Evolutionary conservation across 257 asterid species (phyloP), one percentile per base, ranked within the genome.

Genomic region (Solanum medicagineum): DNA sequence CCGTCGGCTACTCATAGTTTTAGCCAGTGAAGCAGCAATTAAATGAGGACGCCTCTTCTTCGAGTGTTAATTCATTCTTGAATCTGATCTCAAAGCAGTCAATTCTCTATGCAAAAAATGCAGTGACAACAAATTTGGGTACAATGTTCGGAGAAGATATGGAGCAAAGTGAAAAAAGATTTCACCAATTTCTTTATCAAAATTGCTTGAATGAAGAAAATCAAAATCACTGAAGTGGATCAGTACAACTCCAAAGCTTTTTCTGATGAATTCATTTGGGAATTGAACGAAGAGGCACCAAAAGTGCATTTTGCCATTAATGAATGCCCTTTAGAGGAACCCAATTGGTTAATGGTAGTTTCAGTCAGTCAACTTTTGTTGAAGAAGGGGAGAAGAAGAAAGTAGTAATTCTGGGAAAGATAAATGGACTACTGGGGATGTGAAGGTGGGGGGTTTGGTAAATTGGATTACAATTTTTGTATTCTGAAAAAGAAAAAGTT

Each of bases 121-220:
- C 51, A 9, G 51, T 3, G 13, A 9, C 4, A 47, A 47, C 13
- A 47, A 81, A 62, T 96, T 91, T 83, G 98, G 98, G 22, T 96
- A 93, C 95, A 94, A 96, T 12, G 93, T 92, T 17, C 94, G 93
- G 88, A 29, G 51, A 47, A 9, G 51, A 47, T 47, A 47, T 47
- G 51, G 13, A 47, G 51, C 51, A 96, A 91, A 74, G 80, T 62
- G 42, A 86, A 85, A 49, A 68, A 32, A 4, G 98, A 96, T 40
- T 96, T 96, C 91, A 92, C 94, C 2, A 89, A 73, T 2, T 91
- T 93, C 85, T 96, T 96, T 88, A 81, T 93, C 51, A 91, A 85
- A 68, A 90, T 96, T 3, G 95, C 92, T 45, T 96, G 99, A 98
- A 93, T 96, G 98, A 96, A 94, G 88, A 92, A 87, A 87, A 93